Evolutionary conservation across 345 rosid species (phyloP).

Genomic region (Eucalyptus pauciflora): DNA sequence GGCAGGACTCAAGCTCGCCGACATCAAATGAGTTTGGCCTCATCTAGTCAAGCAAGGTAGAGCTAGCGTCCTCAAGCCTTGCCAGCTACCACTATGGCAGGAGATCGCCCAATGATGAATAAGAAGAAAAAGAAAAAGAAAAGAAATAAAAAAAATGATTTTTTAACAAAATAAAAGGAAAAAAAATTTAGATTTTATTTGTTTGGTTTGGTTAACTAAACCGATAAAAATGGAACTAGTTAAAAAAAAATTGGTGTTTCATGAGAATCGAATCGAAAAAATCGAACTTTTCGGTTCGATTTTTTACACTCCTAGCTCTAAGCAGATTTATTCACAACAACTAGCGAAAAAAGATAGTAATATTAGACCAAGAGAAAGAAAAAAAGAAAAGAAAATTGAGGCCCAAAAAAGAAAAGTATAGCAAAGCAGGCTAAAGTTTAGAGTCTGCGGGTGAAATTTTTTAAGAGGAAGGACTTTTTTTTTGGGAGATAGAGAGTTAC

Average conservation of each 20-base stretch:
- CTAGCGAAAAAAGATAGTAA: neutral
- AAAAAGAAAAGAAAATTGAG: neutral
- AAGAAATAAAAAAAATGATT: accelerated
- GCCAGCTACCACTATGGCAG: too few relatives aligned
- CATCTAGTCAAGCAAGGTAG: accelerated
- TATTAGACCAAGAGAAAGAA: neutral
- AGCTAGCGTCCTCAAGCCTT: accelerated
- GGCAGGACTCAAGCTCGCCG: accelerated
- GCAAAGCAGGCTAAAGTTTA: neutral
- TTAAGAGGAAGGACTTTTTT: neutral
- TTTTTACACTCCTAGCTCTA: too few relatives aligned
- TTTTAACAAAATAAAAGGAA: too few relatives aligned
- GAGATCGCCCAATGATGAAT: too few relatives aligned
- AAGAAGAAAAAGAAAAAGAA: accelerated
- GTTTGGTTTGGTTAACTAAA: too few relatives aligned
- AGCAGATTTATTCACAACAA: too few relatives aligned
- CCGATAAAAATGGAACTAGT: accelerated
- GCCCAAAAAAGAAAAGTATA: neutral
- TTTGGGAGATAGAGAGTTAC: neutral
- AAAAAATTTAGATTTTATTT: too few relatives aligned
- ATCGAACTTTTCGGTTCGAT: too few relatives aligned
- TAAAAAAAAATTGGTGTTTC: too few relatives aligned
- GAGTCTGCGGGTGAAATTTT: neutral
- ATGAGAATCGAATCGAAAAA: too few relatives aligned
- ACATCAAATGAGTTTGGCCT: too few relatives aligned